Conservation (phyloP, 1,139 yeast species). For the Hemisphaericaspora xylofermentans region DNA sequence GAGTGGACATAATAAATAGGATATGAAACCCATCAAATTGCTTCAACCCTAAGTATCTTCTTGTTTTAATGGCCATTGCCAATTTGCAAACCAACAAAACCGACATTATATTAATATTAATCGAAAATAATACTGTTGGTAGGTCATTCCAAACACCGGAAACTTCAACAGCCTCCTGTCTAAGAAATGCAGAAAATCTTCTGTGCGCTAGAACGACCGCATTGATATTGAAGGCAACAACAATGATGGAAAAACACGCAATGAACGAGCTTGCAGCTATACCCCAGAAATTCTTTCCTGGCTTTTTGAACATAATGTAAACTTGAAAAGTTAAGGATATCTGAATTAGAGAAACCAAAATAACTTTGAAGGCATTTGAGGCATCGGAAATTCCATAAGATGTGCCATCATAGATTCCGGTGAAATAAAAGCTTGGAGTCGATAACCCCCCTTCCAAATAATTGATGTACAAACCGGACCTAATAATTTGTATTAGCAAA, state of each 20-base stretch:
- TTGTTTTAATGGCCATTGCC: constrained; percentile 61
- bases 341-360: constrained; percentile 61
- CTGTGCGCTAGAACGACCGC: constrained; percentile 20
- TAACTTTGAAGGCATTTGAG: constrained; percentile 56
- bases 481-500: constrained; percentile 53
- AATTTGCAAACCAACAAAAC: constrained; percentile 61
- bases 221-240: constrained; percentile 55
- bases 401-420: constrained; percentile 38
- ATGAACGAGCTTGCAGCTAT: constrained; percentile 39
- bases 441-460: constrained; percentile 55
- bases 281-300: constrained; percentile 44
- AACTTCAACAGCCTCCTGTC: constrained; percentile 11
- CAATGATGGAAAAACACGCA: constrained; percentile 43
- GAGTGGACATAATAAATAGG: constrained; percentile 75
- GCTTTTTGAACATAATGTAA: constrained; percentile 60
- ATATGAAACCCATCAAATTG: constrained; percentile 84
- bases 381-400: constrained; percentile 47
- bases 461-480: constrained; percentile 56
- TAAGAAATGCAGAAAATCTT: constrained; percentile 10
- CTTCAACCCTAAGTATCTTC: constrained; percentile 72
- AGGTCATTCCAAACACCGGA: constrained; percentile 40
- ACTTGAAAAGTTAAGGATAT: constrained; percentile 69
- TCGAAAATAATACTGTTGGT: constrained; percentile 64
- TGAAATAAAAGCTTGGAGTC: constrained; percentile 48
- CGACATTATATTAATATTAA: constrained; percentile 64